A percentile compares a stretch with the other conserved stretches of the same genome.
phyloP scores from a whole-genome alignment of 768 basidiomycete genomes.

The Agaricus bisporus region DNA sequence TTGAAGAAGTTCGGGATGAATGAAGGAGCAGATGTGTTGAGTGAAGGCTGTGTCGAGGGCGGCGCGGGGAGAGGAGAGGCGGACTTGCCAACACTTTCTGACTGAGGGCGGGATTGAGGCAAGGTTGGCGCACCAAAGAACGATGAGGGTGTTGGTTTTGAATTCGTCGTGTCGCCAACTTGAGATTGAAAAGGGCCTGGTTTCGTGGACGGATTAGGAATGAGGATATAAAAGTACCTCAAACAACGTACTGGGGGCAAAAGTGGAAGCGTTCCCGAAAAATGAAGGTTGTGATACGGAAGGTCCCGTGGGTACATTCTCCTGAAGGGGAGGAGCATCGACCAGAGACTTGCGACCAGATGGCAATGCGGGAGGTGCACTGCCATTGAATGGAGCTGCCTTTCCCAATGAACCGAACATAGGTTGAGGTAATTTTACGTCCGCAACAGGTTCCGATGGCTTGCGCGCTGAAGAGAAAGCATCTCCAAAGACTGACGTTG shows the following conservation, averaged over 20 bases:
- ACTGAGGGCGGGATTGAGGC: not conserved
- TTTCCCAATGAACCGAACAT: not conserved
- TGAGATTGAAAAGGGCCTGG: not conserved
- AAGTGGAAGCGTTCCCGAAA: not conserved
- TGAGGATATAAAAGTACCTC: not conserved
- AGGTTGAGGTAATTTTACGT: constrained; percentile 1
- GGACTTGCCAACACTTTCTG: not conserved
- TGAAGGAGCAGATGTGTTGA: constrained; percentile 18
- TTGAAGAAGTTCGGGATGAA: constrained; percentile 16
- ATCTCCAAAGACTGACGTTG: constrained; percentile 19
- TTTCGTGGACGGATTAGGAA: not conserved
- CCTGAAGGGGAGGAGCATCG: not conserved
- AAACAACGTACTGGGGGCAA: not conserved
- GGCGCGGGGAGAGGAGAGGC: not conserved
- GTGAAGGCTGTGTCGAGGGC: constrained; percentile 12
- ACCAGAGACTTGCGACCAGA: not conserved
- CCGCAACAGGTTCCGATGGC: constrained; percentile 14
- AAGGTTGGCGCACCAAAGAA: not conserved
- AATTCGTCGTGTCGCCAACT: not conserved
- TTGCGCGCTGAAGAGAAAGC: constrained; percentile 16
- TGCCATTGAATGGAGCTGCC: not conserved
- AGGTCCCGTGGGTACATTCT: not conserved
- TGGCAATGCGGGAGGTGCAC: not conserved
- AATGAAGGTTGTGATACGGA: not conserved
- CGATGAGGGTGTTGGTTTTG: not conserved